Percentiles rank a stretch among this genome's conserved stretches.
phyloP scores from a whole-genome alignment of 2,329 filamentous ascomycete genomes.

The Pestalotiopsis sp. region DNA sequence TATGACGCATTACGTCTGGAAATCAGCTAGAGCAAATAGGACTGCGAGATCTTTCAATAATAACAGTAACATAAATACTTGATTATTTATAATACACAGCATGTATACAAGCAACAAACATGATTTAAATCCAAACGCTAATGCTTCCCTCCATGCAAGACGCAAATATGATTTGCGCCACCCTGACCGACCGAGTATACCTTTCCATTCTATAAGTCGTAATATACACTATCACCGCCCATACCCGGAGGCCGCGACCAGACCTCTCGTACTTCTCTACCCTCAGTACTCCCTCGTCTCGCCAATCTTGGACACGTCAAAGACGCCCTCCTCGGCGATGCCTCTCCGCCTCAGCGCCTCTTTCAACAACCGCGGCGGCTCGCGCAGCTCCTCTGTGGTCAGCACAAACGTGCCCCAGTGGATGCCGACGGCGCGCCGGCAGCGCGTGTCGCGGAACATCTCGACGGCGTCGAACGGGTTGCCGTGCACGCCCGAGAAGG shows the following conservation, averaged over 20 bases:
- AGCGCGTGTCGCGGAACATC: slow-evolving; percentile 84
- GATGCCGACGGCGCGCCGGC: slow-evolving; percentile 77
- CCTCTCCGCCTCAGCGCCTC: slow-evolving; percentile 70
- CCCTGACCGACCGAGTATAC: neutral
- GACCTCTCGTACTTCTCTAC: neutral
- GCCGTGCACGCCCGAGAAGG: slow-evolving; percentile 83
- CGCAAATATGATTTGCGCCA: neutral
- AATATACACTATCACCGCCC: neutral
- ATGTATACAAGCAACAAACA: neutral
- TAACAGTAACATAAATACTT: too few relatives aligned
- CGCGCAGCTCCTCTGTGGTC: slow-evolving; percentile 81
- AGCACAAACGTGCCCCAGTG: slow-evolving; percentile 93
- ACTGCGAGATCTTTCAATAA: neutral
- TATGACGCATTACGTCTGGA: slow-evolving; percentile 67
- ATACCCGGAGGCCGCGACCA: neutral
- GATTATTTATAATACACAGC: too few relatives aligned
- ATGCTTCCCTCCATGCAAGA: neutral
- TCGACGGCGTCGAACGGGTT: slow-evolving; percentile 87
- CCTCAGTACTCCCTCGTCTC: slow-evolving; percentile 75
- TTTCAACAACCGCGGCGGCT: slow-evolving; percentile 74
- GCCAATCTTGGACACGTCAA: slow-evolving; percentile 83
- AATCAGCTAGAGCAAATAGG: slow-evolving; percentile 29
- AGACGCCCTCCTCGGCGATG: slow-evolving; percentile 70
- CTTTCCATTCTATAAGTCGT: neutral
- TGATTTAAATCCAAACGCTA: neutral